phyloP scores from a whole-genome alignment of 345 rosid species.

The Noccaea bulbosa region DNA sequence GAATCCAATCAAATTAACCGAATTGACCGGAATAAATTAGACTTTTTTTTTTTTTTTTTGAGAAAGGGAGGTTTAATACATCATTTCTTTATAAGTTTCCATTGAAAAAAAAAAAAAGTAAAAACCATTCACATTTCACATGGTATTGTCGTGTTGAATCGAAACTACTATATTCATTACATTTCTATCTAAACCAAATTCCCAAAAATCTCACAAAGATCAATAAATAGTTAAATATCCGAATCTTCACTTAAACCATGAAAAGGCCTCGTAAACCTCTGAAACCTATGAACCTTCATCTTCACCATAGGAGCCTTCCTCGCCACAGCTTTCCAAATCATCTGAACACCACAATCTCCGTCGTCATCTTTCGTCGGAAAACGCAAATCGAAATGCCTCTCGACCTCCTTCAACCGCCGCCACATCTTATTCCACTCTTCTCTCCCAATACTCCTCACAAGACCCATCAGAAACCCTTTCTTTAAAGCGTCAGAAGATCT shows the following conservation, averaged over 20 bases:
- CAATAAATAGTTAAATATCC: not conserved
- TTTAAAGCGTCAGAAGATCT: constrained; percentile 79
- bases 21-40: too few species aligned
- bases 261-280: constrained; percentile 51
- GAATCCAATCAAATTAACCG: too few species aligned
- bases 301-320: constrained; percentile 69
- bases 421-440: constrained; percentile 84
- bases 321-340: constrained; percentile 90
- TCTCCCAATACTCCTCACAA: constrained; percentile 63
- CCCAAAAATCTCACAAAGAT: not conserved
- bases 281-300: constrained; percentile 67
- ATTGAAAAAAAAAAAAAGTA: too few species aligned
- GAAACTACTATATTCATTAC: not conserved
- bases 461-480: constrained; percentile 64
- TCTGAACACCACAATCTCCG: constrained; percentile 64
- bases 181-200: constrained; percentile 7
- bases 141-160: not conserved
- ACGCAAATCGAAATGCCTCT: constrained; percentile 59
- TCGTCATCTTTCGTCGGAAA: constrained; percentile 67
- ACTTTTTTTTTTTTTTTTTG: too few species aligned
- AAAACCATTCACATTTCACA: not conserved
- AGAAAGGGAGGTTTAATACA: too few species aligned
- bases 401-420: constrained; percentile 63
- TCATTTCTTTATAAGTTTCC: too few species aligned
- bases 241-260: not conserved